Base-by-base conservation (phyloP, 495 filamentous ascomycete species). In the Glonium stellatum region DNA sequence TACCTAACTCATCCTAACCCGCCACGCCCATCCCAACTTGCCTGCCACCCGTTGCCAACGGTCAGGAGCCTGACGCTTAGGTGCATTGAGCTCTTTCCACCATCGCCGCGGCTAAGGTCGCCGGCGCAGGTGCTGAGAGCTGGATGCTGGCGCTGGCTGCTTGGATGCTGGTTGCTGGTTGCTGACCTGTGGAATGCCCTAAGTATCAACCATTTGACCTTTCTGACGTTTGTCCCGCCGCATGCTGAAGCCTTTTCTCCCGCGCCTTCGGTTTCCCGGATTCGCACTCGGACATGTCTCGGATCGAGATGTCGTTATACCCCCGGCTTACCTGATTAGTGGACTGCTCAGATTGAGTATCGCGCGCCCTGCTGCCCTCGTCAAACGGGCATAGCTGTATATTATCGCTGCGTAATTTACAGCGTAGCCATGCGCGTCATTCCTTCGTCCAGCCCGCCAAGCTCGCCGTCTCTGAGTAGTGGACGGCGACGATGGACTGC, bases 211-310 rank as follows among this genome's bases (percentile, higher is more conserved):
- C n/a, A n/a, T n/a, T 44, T 4, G 3, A 44, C 13, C 2, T 11
- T 4, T 44, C 13, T 44, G 39, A 44, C 39, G 18, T 44, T n/a
- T 44, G 39, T 44, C 39, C 12, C 12, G 13, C 39, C 39, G 18
- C 1, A 18, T 13, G 39, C 39, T 39, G n/a, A n/a, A n/a, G n/a
- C n/a, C n/a, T n/a, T 2, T 18, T 44, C 39, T 4, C 39, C 18
- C 39, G 39, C 18, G 2, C 22, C 4, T 27, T 63, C 61, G 56
- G 50, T 60, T 64, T 48, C 61, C 61, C 41, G 61, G 55, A 63
- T 63, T 56, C 50, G 50, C 50, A 23, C 35, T 64, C 61, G 61
- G 61, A 49, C 34, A 48, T 53, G 53, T 15, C 18, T 57, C 47
- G 11, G 18, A 22, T 42, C 57, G 58, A 49, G 62, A 44, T n/a